Conservation (phyloP, 2,329 filamentous ascomycete genomes). For the Microdochium nivale region DNA sequence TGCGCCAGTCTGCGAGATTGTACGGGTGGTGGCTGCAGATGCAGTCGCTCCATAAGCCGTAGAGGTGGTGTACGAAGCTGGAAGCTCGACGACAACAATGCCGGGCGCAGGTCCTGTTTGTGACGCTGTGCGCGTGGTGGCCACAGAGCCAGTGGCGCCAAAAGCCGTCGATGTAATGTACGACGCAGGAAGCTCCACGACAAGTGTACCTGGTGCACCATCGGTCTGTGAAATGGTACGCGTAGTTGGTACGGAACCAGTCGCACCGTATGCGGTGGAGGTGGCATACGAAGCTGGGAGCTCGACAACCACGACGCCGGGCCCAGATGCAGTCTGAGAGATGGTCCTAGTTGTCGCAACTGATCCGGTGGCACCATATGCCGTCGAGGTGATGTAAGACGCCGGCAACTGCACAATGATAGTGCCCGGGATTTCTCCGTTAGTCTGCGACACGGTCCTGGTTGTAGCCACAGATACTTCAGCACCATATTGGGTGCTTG, state of each 20-base stretch:
- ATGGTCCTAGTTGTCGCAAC: not conserved
- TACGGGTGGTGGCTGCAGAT: not conserved
- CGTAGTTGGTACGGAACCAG: not conserved
- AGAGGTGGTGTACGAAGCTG: not conserved
- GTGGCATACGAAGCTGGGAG: not conserved
- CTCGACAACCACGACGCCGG: not conserved
- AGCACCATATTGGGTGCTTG: not conserved
- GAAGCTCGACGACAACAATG: not conserved
- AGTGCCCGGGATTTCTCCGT: not conserved
- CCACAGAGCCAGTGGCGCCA: not conserved
- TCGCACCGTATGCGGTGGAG: not conserved
- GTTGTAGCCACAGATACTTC: not conserved
- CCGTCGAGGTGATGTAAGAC: not conserved
- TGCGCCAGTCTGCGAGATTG: not conserved
- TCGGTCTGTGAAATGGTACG: not conserved
- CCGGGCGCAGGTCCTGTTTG: not conserved
- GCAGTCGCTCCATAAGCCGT: not conserved
- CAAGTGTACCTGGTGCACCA: not conserved
- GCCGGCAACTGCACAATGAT: not conserved
- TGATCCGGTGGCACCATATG: not conserved
- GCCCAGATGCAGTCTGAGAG: not conserved
- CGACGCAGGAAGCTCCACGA: not conserved
- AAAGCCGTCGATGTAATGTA: not conserved
- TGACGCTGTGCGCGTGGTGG: not conserved
- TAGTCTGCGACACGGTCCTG: not conserved